phyloP scores from a whole-genome alignment of 441 rosid species.

The Populus hybrid region DNA sequence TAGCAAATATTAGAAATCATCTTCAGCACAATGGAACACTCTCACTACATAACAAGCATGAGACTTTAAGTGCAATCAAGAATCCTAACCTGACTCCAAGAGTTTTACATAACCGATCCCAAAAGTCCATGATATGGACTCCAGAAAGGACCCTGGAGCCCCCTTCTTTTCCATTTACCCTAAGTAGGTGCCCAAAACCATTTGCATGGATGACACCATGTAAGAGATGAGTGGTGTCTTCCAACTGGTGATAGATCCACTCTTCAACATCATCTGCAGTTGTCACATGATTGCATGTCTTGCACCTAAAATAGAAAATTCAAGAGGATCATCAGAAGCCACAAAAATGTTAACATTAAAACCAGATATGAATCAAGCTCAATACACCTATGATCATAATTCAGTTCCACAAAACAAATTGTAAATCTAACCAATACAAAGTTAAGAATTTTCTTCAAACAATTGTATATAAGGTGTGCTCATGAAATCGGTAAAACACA shows the following conservation, averaged over 20 bases:
- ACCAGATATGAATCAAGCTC: neutral
- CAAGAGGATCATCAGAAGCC: constrained; percentile 8
- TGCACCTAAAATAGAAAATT: constrained; percentile 35
- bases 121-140: constrained; percentile 60
- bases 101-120: constrained; percentile 59
- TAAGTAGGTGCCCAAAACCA: constrained; percentile 68
- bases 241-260: constrained; percentile 62
- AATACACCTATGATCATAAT: neutral
- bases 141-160: constrained; percentile 66
- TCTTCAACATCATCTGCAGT: constrained; percentile 52
- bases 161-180: constrained; percentile 75
- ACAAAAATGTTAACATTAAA: neutral
- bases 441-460: neutral
- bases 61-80: neutral
- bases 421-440: neutral
- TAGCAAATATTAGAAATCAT: neutral
- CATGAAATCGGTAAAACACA: neutral
- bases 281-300: constrained; percentile 48
- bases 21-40: neutral
- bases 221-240: constrained; percentile 61
- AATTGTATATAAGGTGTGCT: neutral
- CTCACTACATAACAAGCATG: neutral
- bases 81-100: constrained; percentile 59
- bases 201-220: constrained; percentile 66
- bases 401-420: neutral